Conservation (phyloP, 2,329 filamentous ascomycete species). For the Calonectria honghensis region DNA sequence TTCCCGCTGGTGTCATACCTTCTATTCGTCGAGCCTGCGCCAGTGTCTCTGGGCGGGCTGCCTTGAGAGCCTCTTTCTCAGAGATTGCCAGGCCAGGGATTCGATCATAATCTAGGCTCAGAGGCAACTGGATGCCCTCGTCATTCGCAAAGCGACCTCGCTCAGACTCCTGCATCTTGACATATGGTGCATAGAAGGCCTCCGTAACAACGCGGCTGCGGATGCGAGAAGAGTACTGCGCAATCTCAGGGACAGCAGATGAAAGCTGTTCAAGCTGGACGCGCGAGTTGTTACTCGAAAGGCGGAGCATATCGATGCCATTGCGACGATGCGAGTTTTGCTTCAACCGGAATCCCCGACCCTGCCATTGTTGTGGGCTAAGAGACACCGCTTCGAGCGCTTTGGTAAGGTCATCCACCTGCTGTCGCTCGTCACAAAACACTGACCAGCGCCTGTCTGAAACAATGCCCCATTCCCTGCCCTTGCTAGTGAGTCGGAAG, state of each 20-base stretch:
- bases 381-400: constrained; percentile 76
- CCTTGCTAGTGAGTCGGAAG: constrained; percentile 86
- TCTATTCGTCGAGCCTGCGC: constrained; percentile 93
- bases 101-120: constrained; percentile 83
- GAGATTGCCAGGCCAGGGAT: constrained; percentile 86
- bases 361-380: constrained; percentile 79
- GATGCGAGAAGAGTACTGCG: constrained; percentile 74
- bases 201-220: constrained; percentile 85
- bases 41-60: constrained; percentile 86
- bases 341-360: constrained; percentile 81
- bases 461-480: constrained; percentile 85
- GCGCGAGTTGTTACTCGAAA: constrained; percentile 72
- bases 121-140: constrained; percentile 82
- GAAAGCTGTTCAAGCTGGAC: constrained; percentile 72
- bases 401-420: constrained; percentile 80
- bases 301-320: constrained; percentile 86
- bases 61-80: constrained; percentile 82
- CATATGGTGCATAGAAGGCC: constrained; percentile 90
- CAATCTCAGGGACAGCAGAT: constrained; percentile 74
- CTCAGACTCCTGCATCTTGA: constrained; percentile 81
- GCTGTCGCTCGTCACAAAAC: constrained; percentile 78
- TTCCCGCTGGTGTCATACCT: constrained; percentile 80
- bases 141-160: constrained; percentile 83
- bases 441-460: constrained; percentile 84
- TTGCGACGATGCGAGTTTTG: constrained; percentile 80